These are phyloP conservation scores for Pholiota microspora DNA, from an alignment of 768 basidiomycete species.

Conservation along the genomic window DNA sequence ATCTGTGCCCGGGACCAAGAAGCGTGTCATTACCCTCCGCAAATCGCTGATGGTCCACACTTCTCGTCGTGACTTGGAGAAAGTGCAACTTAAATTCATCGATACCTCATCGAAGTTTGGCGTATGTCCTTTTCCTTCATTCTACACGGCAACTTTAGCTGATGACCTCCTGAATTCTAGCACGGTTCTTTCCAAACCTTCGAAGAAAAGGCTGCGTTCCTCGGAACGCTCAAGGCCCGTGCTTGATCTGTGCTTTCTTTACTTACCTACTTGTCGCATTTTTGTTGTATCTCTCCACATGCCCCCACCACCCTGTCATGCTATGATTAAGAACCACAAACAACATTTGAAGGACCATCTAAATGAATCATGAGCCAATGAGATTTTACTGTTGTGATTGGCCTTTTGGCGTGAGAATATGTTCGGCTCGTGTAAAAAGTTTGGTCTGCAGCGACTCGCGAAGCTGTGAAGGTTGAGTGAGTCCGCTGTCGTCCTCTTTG, in stretches of 20 bases:
- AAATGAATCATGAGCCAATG: background rate
- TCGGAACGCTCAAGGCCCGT: slow-evolving; percentile 86
- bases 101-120: slow-evolving; percentile 98
- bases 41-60: slow-evolving; percentile 98
- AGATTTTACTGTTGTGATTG: slow-evolving; percentile 4
- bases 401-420: slow-evolving; percentile 17
- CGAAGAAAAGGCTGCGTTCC: slow-evolving; percentile 95
- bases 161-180: slow-evolving; percentile 30
- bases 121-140: slow-evolving; percentile 44
- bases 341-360: background rate
- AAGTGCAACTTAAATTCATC: slow-evolving; percentile 98
- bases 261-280: slow-evolving; percentile 37
- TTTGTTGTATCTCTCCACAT: slow-evolving; percentile 38
- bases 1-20: slow-evolving; percentile 92
- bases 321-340: slow-evolving; percentile 13
- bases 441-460: slow-evolving; percentile 9
- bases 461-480: background rate
- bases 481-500: slow-evolving; percentile 7
- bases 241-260: slow-evolving; percentile 46
- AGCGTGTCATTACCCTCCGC: slow-evolving; percentile 96
- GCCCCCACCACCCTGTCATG: slow-evolving; percentile 25
- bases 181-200: slow-evolving; percentile 96
- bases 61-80: slow-evolving; percentile 93
- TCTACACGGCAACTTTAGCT: background rate
- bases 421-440: slow-evolving; percentile 16